Evolutionary conservation across 2,329 filamentous ascomycete genomes (phyloP).

Genomic region (Shiraia sp.): DNA sequence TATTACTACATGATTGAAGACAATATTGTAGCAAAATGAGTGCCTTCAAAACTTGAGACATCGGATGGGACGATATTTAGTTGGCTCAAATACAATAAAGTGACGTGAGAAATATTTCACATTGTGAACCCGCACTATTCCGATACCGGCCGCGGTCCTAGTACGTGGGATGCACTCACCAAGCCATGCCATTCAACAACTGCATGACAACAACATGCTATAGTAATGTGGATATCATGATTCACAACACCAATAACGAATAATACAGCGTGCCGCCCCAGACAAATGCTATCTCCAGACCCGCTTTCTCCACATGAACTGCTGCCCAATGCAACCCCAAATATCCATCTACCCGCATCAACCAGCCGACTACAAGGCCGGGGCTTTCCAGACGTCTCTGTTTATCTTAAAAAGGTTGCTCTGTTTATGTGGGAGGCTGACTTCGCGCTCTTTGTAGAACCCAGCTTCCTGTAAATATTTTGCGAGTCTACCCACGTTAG

Average conservation of each 20-base stretch:
- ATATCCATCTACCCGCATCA: conserved; percentile 10
- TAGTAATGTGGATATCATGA: neutral
- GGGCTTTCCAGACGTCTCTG: conserved; percentile 70
- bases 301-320: conserved; percentile 25
- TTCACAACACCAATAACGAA: conserved; percentile 5
- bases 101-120: no score
- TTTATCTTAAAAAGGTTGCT: conserved; percentile 81
- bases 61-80: no score
- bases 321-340: conserved; percentile 15
- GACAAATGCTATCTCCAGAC: conserved; percentile 20
- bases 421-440: conserved; percentile 90
- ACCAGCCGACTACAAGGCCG: conserved; percentile 25
- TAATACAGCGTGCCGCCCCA: conserved; percentile 9
- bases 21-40: no score
- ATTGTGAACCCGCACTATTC: conserved; percentile 4
- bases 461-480: conserved; percentile 72
- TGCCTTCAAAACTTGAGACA: no score
- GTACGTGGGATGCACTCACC: neutral
- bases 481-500: conserved; percentile 60
- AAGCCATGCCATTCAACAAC: neutral
- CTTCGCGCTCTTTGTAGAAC: conserved; percentile 84
- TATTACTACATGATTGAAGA: no score
- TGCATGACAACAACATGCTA: conserved; percentile 1
- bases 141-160: conserved; percentile 4
- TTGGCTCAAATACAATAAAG: no score